Conservation (phyloP, 306 rosid species). For the Sophora flavescens region DNA sequence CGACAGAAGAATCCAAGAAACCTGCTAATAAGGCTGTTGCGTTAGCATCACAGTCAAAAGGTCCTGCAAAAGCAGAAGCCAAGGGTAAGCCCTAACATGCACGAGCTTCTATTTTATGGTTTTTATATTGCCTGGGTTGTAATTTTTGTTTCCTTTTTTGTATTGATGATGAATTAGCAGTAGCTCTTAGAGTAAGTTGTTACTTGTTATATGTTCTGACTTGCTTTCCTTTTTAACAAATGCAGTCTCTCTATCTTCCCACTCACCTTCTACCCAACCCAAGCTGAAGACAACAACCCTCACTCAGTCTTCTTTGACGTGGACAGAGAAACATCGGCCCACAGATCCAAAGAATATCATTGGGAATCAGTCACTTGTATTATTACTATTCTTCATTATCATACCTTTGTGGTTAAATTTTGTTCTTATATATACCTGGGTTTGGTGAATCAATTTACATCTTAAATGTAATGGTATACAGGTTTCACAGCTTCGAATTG, state of each 20-base stretch:
- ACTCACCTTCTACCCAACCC: slow-evolving; percentile 56
- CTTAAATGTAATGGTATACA: slow-evolving; percentile 52
- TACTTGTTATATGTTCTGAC: slow-evolving; percentile 43
- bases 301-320: slow-evolving; percentile 56
- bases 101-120: slow-evolving; percentile 16
- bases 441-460: slow-evolving; percentile 33
- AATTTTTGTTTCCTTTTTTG: slow-evolving; percentile 7
- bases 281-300: slow-evolving; percentile 52
- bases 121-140: slow-evolving; percentile 11
- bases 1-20: slow-evolving; percentile 57
- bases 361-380: slow-evolving; percentile 93
- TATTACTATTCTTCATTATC: slow-evolving; percentile 46
- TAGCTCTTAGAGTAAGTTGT: slow-evolving; percentile 33
- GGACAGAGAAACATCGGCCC: slow-evolving; percentile 94
- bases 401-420: slow-evolving; percentile 15
- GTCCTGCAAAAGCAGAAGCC: slow-evolving; percentile 58
- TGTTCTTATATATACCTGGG: slow-evolving; percentile 30
- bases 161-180: slow-evolving; percentile 38
- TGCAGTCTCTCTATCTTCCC: slow-evolving; percentile 57
- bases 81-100: slow-evolving; percentile 64
- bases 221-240: slow-evolving; percentile 41
- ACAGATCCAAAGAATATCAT: slow-evolving; percentile 74
- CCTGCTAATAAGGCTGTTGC: slow-evolving; percentile 51
- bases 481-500: slow-evolving; percentile 93
- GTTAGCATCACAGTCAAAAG: slow-evolving; percentile 54